Evolutionary conservation across 2,329 filamentous ascomycete genomes (phyloP), one percentile per base, ranked within the genome.

Genomic region (Xylariales sp.): DNA sequence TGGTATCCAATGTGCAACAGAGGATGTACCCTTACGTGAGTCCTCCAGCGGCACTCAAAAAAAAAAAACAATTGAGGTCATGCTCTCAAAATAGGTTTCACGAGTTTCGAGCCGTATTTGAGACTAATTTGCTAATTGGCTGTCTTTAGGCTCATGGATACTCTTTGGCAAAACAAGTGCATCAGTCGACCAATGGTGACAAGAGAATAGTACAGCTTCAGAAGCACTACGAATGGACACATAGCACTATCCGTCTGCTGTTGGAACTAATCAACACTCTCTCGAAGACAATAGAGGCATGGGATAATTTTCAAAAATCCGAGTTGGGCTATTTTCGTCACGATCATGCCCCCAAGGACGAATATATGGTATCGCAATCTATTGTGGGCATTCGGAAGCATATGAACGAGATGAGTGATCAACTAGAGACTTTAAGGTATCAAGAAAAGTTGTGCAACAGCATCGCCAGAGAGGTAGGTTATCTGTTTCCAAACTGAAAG

Each of bases 1-100:
- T 37, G 7, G 40, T 42, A 2, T 34, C 31, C 8, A 38, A 21
- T 33, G 25, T 45, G 13, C 40, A 42, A 24, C 36, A 35, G 14
- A 45, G 25, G 25, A 33, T 20, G 20, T 20, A 33, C 8, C 2
- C 30, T 2, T 19, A 33, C 21, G 30, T 33, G n/a, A 33, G 29
- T 17, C 17, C 2, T 11, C 13, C 17, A 18, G 20, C 3, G n/a
- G n/a, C n/a, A n/a, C n/a, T n/a, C n/a, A n/a, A n/a, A n/a, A n/a
- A n/a, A n/a, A n/a, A n/a, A n/a, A n/a, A n/a, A n/a, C n/a, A n/a
- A n/a, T n/a, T n/a, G n/a, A n/a, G n/a, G n/a, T n/a, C n/a, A n/a
- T n/a, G n/a, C n/a, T n/a, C n/a, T n/a, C n/a, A n/a, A n/a, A n/a
- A n/a, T n/a, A n/a, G n/a, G n/a, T n/a, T n/a, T n/a, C n/a, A n/a